Evolutionary conservation across 1,284 basidiomycete genomes (phyloP), one percentile per base, ranked within the genome.

Genomic region (Stygiomarasmius scandens): DNA sequence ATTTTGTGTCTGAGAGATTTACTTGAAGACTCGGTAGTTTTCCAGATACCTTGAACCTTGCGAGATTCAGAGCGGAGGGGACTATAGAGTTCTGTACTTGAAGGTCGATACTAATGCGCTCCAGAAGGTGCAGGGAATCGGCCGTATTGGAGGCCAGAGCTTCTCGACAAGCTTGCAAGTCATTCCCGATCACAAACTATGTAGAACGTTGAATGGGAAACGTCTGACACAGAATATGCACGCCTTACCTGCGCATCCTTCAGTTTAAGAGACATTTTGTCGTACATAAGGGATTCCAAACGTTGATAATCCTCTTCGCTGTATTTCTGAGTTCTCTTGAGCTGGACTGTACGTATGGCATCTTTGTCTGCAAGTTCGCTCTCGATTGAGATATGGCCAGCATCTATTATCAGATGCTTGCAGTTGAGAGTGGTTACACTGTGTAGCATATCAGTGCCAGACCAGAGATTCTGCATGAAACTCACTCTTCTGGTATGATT

Each of bases 1-100:
- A 99, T 74, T 99, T 99, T 22, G 83, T 82, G 66, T 99, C 97
- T 5, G 97, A 99, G 61, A 99, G 83, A 74, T 99, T 99, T 70
- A 98, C 82, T 66, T 93, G 89, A 5, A 99, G 80, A 45, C 85
- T 86, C 1, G 97, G 96, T 55, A 99, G 76, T 61, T 90, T 91
- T 10, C 96, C 97, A 1, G 93, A 88, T 54, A 99, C 82, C 74
- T 97, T 99, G 83, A 98, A 92, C 45, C 91, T 85, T 8, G 96
- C 87, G 46, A 99, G 81, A 62, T 86, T 96, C 38, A 92, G 83
- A 4, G 89, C 93, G 56, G 87, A 89, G 0, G 94, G 89, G 29
- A 98, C 87, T 64, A 99, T 99, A 1, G 95, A 98, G 69, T 92
- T 97, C 66, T 98, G 93, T 19, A 98, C 86, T 62, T 90, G 85